These are phyloP conservation scores for Metschnikowia baotianmanensis DNA, from an alignment of 805 yeast genomes.

Conservation along the genomic window DNA sequence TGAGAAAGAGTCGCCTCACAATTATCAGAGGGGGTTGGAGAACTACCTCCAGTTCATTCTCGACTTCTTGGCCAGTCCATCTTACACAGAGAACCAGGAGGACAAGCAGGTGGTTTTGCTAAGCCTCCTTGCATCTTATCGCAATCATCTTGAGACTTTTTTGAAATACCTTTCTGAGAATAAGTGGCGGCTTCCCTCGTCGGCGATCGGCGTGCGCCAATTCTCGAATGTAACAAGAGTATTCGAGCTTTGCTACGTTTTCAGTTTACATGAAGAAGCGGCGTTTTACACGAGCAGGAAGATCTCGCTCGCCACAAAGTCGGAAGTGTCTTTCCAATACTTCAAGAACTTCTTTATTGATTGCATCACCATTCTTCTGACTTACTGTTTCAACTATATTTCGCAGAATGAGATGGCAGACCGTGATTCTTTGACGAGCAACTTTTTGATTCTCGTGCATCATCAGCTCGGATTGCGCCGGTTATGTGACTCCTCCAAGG, in stretches of 20 bases:
- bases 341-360: slow-evolving; percentile 47
- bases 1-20: slow-evolving; percentile 25
- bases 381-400: slow-evolving; percentile 31
- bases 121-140: slow-evolving; percentile 51
- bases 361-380: slow-evolving; percentile 33
- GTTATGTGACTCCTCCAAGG: slow-evolving; percentile 65
- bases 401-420: neutral
- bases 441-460: slow-evolving; percentile 56
- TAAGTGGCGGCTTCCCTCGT: slow-evolving; percentile 34
- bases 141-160: slow-evolving; percentile 45
- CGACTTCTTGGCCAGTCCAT: slow-evolving; percentile 26
- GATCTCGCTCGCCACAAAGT: slow-evolving; percentile 42
- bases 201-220: slow-evolving; percentile 6
- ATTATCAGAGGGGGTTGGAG: slow-evolving; percentile 50
- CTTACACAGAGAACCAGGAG: slow-evolving; percentile 21
- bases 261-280: slow-evolving; percentile 53
- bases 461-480: slow-evolving; percentile 66
- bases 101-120: slow-evolving; percentile 45
- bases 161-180: slow-evolving; percentile 23
- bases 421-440: slow-evolving; percentile 39
- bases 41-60: slow-evolving; percentile 47
- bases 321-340: slow-evolving; percentile 41
- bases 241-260: slow-evolving; percentile 46
- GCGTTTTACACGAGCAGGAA: slow-evolving; percentile 35
- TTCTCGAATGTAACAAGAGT: slow-evolving; percentile 26